Conservation (phyloP, 1,284 basidiomycete species). For the Moesziomyces parantarcticus region DNA sequence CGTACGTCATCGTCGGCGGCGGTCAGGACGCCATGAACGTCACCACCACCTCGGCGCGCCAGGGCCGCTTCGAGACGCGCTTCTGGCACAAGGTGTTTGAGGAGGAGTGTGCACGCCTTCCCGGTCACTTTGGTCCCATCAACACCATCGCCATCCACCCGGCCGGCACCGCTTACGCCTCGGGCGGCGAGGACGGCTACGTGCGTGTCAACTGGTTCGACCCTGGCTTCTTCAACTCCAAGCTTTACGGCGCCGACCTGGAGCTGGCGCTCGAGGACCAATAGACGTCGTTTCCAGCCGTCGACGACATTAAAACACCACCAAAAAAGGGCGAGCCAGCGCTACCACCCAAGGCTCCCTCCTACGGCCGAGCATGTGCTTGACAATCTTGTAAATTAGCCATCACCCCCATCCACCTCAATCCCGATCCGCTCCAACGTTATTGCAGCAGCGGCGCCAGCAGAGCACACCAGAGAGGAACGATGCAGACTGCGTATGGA, state of each 20-base stretch:
- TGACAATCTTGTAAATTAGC: too few relatives aligned
- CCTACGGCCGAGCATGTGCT: not conserved
- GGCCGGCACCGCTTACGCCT: constrained; percentile 86
- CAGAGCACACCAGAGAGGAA: too few relatives aligned
- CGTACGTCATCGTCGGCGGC: constrained; percentile 83
- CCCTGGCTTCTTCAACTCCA: constrained; percentile 62
- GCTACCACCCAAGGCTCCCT: not conserved
- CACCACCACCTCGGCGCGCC: constrained; percentile 89
- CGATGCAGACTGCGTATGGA: too few relatives aligned
- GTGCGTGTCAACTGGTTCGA: constrained; percentile 68
- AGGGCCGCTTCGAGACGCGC: constrained; percentile 97
- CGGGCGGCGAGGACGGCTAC: constrained; percentile 94
- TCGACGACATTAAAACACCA: not conserved
- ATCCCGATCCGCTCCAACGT: too few relatives aligned
- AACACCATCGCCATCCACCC: constrained; percentile 98
- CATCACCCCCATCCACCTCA: too few relatives aligned
- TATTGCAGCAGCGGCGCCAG: too few relatives aligned
- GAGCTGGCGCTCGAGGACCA: constrained; percentile 64
- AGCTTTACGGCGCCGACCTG: constrained; percentile 65
- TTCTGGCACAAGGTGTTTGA: constrained; percentile 99
- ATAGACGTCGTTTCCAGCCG: constrained; percentile 26
- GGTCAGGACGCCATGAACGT: constrained; percentile 98
- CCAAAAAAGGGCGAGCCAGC: constrained; percentile 12
- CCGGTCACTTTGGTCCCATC: constrained; percentile 84
- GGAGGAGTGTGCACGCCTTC: constrained; percentile 93